Conservation (phyloP, 2,329 filamentous ascomycete species). For the Metarhizium guizhouense region DNA sequence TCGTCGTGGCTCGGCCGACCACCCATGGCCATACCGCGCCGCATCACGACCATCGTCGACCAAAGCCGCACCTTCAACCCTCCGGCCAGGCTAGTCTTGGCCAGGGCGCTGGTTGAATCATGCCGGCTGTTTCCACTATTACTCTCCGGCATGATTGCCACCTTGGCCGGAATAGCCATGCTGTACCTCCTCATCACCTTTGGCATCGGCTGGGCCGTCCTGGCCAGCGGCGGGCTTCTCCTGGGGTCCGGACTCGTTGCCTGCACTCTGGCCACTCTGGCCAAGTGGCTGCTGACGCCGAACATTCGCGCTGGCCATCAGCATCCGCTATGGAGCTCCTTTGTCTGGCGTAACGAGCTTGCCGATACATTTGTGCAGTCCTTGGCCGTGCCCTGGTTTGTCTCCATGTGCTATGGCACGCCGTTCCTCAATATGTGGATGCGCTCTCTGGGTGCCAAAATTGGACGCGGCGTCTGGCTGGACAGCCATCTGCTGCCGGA, state of each 20-base stretch:
- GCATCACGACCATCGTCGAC: conserved; percentile 8
- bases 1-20: conserved; percentile 14
- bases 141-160: conserved; percentile 3
- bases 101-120: conserved; percentile 9
- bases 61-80: conserved; percentile 12
- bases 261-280: conserved; percentile 7
- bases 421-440: conserved; percentile 11
- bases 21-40: conserved; percentile 11
- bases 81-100: conserved; percentile 6
- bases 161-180: conserved; percentile 2
- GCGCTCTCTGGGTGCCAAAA: conserved; percentile 11
- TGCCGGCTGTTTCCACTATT: conserved; percentile 11
- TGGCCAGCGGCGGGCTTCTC: conserved; percentile 7
- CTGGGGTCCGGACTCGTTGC: conserved; percentile 3
- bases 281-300: conserved; percentile 13
- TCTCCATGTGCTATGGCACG: conserved; percentile 11
- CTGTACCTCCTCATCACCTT: conserved; percentile 7
- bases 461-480: conserved; percentile 13
- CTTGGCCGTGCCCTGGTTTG: conserved; percentile 11
- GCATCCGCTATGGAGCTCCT: conserved; percentile 14
- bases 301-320: conserved; percentile 9
- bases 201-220: conserved; percentile 9
- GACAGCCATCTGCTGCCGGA: conserved; percentile 15
- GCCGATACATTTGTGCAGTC: conserved; percentile 50
- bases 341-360: conserved; percentile 30